phyloP scores from a whole-genome alignment of 164 flowering plant species.

The Dillenia turbinata region DNA sequence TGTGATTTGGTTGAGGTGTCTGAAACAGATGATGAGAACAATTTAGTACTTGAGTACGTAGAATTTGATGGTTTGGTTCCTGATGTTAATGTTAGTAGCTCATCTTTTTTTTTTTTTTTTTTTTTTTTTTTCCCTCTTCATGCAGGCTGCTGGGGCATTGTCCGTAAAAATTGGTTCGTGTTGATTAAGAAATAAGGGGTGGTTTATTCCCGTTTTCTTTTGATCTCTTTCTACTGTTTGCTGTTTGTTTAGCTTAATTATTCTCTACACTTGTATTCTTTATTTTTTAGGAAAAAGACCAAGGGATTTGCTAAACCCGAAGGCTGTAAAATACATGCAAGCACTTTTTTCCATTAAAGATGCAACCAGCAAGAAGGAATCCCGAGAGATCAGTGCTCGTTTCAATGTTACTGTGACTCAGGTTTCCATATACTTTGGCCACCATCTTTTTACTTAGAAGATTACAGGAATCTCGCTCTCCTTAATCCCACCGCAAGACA shows the following conservation, averaged over 20 bases:
- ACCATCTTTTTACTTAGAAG: no score
- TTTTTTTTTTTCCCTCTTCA: neutral
- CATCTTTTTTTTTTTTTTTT: neutral
- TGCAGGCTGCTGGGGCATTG: conserved; percentile 96
- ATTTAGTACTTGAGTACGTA: no score
- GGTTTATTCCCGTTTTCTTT: neutral
- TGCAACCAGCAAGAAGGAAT: conserved; percentile 86
- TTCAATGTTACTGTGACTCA: conserved; percentile 87
- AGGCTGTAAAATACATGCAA: conserved; percentile 91
- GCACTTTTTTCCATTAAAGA: conserved; percentile 82
- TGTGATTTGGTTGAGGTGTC: no score
- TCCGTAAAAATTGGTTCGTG: conserved; percentile 84
- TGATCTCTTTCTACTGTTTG: neutral
- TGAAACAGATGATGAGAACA: no score
- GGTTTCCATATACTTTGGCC: conserved; percentile 30
- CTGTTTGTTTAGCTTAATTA: no score
- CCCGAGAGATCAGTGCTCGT: conserved; percentile 87
- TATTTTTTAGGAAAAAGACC: conserved; percentile 80
- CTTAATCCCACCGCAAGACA: no score
- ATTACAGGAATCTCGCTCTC: no score
- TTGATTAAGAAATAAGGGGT: neutral
- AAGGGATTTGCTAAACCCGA: conserved; percentile 90
- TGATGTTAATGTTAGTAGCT: neutral
- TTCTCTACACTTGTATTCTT: neutral
- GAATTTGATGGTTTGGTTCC: neutral